A percentile compares a stretch with the other conserved stretches of the same genome.
phyloP scores from a whole-genome alignment of 768 basidiomycete genomes.

The Butyriboletus loyo region DNA sequence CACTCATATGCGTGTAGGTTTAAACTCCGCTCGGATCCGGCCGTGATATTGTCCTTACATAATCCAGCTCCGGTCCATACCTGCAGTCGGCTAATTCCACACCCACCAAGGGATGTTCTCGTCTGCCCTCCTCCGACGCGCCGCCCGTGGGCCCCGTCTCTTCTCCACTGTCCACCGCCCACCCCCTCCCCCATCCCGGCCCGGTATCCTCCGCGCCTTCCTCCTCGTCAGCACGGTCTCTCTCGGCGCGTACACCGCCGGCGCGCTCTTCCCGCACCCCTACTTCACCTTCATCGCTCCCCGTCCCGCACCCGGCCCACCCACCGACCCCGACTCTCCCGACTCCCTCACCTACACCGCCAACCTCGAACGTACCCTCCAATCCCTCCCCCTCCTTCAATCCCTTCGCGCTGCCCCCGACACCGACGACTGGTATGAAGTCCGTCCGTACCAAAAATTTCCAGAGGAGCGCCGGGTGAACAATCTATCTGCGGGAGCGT shows the following conservation, averaged over 20 bases:
- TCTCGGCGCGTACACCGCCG: slow-evolving; percentile 42
- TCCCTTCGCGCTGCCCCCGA: slow-evolving; percentile 48
- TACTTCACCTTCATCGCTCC: slow-evolving; percentile 71
- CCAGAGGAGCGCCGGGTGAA: slow-evolving; percentile 78
- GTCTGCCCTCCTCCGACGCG: slow-evolving; percentile 8
- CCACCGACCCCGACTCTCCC: slow-evolving; percentile 46
- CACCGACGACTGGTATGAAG: slow-evolving; percentile 68
- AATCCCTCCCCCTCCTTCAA: slow-evolving; percentile 58
- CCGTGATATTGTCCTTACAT: slow-evolving; percentile 12
- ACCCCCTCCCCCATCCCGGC: not conserved
- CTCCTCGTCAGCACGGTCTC: slow-evolving; percentile 22
- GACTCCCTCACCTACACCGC: slow-evolving; percentile 57
- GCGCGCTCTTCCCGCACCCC: slow-evolving; percentile 69
- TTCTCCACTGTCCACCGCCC: slow-evolving; percentile 15
- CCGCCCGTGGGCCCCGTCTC: slow-evolving; percentile 5
- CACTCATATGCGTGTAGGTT: not conserved
- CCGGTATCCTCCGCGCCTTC: slow-evolving; percentile 13
- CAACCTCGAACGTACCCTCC: slow-evolving; percentile 65
- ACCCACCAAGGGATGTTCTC: not conserved
- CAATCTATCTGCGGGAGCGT: slow-evolving; percentile 76
- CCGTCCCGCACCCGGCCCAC: slow-evolving; percentile 70
- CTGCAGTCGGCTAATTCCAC: no score
- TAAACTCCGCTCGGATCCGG: slow-evolving; percentile 21
- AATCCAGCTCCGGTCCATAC: slow-evolving; percentile 3
- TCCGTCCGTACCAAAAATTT: slow-evolving; percentile 66